A percentile compares a stretch with the other conserved stretches of the same genome.
Conservation (phyloP, 2,329 filamentous ascomycete species). For the Thielaviopsis punctulata region DNA sequence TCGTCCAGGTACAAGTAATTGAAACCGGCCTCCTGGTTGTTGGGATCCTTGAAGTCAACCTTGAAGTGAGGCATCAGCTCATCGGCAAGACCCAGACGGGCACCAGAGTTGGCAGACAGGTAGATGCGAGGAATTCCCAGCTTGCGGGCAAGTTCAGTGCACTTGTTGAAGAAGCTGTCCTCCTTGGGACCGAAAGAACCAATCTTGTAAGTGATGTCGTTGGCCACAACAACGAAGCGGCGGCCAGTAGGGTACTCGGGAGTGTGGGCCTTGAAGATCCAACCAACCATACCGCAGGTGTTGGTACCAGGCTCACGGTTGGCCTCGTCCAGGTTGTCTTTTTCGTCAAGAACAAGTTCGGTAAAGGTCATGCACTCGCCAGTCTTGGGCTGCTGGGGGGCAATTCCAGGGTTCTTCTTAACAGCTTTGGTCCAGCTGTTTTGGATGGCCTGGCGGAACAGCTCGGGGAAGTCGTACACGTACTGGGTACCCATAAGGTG, state of each 20-base stretch:
- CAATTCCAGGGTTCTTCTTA: constrained; percentile 54
- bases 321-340: constrained; percentile 81
- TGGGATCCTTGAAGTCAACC: constrained; percentile 81
- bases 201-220: constrained; percentile 99
- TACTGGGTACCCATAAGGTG: constrained; percentile 99
- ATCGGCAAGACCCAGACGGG: constrained; percentile 88
- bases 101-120: constrained; percentile 95
- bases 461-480: constrained; percentile 98
- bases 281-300: constrained; percentile 94
- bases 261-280: constrained; percentile 86
- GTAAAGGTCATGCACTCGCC: constrained; percentile 89
- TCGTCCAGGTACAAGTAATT: constrained; percentile 91
- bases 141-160: constrained; percentile 86
- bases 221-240: constrained; percentile 90
- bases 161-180: constrained; percentile 98
- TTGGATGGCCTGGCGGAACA: constrained; percentile 95
- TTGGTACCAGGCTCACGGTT: constrained; percentile 91
- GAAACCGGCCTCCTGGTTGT: constrained; percentile 74
- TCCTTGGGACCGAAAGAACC: constrained; percentile 93
- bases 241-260: constrained; percentile 88
- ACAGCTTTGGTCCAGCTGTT: constrained; percentile 75
- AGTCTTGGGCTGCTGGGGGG: constrained; percentile 63
- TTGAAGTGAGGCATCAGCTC: constrained; percentile 96
- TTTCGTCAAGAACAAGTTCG: constrained; percentile 88
- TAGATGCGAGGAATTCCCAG: constrained; percentile 94